These are phyloP conservation scores for Bondarzewia mesenterica DNA, from an alignment of 1,284 basidiomycete species.

Conservation along the genomic window DNA sequence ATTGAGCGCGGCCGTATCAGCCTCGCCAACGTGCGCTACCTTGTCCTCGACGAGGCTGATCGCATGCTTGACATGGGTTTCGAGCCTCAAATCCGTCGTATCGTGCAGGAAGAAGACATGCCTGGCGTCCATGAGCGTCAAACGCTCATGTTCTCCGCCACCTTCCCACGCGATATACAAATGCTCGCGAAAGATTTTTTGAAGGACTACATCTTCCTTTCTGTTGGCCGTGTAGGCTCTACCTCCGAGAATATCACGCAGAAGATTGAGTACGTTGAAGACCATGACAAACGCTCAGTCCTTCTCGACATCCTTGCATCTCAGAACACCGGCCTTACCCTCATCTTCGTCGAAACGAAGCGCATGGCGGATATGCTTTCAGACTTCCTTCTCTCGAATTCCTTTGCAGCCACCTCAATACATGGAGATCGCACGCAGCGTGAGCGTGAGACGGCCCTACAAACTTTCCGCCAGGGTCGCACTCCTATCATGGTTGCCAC, in stretches of 20 bases:
- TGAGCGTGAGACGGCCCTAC: constrained; percentile 92
- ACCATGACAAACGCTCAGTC: constrained; percentile 94
- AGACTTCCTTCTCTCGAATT: constrained; percentile 86
- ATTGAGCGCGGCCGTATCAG: constrained; percentile 98
- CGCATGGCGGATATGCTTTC: constrained; percentile 98
- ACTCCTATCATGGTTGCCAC: constrained; percentile 98
- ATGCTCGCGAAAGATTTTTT: constrained; percentile 94
- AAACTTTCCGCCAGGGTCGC: constrained; percentile 91
- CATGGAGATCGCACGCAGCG: constrained; percentile 98
- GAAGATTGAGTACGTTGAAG: constrained; percentile 98
- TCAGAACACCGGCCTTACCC: constrained; percentile 71
- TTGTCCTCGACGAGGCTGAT: constrained; percentile 99
- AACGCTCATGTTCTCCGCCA: constrained; percentile 99
- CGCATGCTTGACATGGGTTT: constrained; percentile 99
- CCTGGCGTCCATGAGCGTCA: constrained; percentile 88
- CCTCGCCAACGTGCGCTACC: constrained; percentile 93
- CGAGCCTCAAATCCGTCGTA: constrained; percentile 97
- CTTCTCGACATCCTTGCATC: constrained; percentile 91
- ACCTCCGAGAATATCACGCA: constrained; percentile 99
- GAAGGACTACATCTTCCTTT: constrained; percentile 97
- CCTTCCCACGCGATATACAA: constrained; percentile 99
- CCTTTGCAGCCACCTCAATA: constrained; percentile 90
- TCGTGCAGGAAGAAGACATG: constrained; percentile 99
- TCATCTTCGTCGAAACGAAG: constrained; percentile 99
- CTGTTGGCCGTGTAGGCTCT: constrained; percentile 95